Evolutionary conservation across 768 basidiomycete genomes (phyloP), one percentile per base, ranked within the genome.

Genomic region (Vararia minispora): DNA sequence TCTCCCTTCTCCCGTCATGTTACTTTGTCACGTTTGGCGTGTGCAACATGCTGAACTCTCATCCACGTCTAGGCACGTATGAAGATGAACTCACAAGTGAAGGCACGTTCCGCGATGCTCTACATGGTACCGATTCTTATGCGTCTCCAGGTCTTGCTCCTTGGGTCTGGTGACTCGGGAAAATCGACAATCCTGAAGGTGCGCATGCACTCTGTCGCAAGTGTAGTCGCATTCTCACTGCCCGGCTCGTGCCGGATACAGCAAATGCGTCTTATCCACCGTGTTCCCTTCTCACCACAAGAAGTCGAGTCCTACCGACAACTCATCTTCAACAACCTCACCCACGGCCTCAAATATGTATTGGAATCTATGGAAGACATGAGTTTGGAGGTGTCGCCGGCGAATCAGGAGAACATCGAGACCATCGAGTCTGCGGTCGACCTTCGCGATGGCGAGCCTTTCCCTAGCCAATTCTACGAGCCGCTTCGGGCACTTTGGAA

Each of bases 241-340:
- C 48, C 31, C 11, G 27, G 16, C 18, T 6, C 5, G 13, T 20
- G 26, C 33, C 30, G 17, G 17, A 16, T 43, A 22, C 49, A 91
- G 84, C 91, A 98, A 81, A 98, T 97, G 92, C 79, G 91, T 27
- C 66, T 95, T 27, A 95, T 99, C 35, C 92, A 98, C 60, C 73
- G 76, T 42, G 66, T 88, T 1, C 81, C 86, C 0, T 99, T 95
- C 61, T 73, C 79, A 0, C 36, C 72, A 0, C 71, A 76, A 50
- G 95, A 98, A 58, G 71, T 85, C 27, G 92, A 98, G 59, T 75
- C 69, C 12, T 95, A 83, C 51, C 79, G 92, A 2, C 92, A 94
- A 52, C 76, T 95, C 31, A 79, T 91, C 8, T 99, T 94, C 57
- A 81, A 82, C 52, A 98, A 99, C 60, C 61, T 99, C 22, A 83